Percentiles rank a stretch among this genome's conserved stretches.
Conservation (phyloP, 257 asterid genomes). For the Pogostemon cablin region DNA sequence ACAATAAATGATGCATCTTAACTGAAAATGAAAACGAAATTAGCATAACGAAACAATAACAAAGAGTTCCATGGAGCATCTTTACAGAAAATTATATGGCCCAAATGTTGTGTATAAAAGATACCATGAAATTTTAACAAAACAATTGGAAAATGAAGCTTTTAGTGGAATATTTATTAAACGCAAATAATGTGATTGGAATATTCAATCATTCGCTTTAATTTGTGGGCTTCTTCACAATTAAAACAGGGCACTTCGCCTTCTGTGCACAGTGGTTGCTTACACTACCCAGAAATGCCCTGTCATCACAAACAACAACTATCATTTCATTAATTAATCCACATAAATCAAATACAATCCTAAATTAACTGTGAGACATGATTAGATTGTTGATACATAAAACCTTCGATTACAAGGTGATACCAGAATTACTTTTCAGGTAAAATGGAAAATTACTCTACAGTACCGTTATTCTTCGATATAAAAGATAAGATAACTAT, state of each 20-base stretch:
- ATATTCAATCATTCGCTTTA: constrained; percentile 10
- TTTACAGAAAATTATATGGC: constrained; percentile 1
- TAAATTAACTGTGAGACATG: neutral
- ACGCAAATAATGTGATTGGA: neutral
- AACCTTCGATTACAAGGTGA: too few species aligned
- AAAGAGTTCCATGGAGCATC: neutral
- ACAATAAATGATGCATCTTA: too few species aligned
- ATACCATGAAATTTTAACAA: neutral
- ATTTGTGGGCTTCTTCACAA: constrained; percentile 59
- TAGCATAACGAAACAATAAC: too few species aligned
- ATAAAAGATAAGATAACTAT: too few species aligned
- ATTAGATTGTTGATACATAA: too few species aligned
- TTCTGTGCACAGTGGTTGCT: constrained; percentile 74
- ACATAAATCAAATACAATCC: neutral
- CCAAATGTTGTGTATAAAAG: neutral
- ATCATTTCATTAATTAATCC: neutral
- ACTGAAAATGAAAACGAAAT: too few species aligned
- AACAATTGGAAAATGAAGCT: too few species aligned
- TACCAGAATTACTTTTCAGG: too few species aligned
- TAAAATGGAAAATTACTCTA: too few species aligned
- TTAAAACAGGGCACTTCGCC: constrained; percentile 65
- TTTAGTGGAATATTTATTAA: too few species aligned
- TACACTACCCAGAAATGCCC: constrained; percentile 84
- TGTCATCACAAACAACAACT: constrained; percentile 31
- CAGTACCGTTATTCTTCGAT: too few species aligned